phyloP scores from a whole-genome alignment of 2,329 filamentous ascomycete species.

The Sarocladium kiliense region DNA sequence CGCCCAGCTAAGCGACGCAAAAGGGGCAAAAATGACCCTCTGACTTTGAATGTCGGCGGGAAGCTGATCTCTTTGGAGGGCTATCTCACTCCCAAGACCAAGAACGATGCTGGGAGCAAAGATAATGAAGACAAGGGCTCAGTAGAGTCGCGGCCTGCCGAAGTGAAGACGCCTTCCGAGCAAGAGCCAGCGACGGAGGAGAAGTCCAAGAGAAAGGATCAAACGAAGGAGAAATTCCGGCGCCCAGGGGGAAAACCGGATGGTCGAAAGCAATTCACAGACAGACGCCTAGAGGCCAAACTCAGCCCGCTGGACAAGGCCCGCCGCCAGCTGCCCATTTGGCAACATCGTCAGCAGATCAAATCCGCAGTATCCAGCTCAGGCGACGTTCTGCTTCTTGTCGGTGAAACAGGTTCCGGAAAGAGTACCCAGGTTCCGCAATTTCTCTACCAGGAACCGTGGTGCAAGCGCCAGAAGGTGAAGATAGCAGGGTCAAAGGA shows the following conservation, averaged over 20 bases:
- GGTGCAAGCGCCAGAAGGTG: slow-evolving; percentile 63
- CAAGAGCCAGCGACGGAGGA: neutral
- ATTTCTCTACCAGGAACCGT: slow-evolving; percentile 72
- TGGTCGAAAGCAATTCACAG: neutral
- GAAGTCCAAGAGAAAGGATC: neutral
- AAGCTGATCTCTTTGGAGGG: slow-evolving; percentile 45
- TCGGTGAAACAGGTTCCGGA: slow-evolving; percentile 92
- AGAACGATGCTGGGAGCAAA: neutral
- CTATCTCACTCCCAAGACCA: slow-evolving; percentile 33
- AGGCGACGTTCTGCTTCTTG: slow-evolving; percentile 71
- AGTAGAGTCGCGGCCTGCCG: slow-evolving; percentile 6
- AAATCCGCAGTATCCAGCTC: slow-evolving; percentile 50
- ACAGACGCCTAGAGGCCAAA: slow-evolving; percentile 13
- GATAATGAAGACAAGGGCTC: neutral
- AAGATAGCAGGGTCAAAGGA: slow-evolving; percentile 33
- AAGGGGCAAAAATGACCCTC: slow-evolving; percentile 21
- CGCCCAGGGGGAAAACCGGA: neutral
- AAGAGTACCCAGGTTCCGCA: slow-evolving; percentile 97
- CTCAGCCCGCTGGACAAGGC: slow-evolving; percentile 33
- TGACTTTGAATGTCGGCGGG: slow-evolving; percentile 40
- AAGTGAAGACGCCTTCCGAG: neutral
- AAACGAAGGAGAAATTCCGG: neutral
- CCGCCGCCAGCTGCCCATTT: slow-evolving; percentile 74
- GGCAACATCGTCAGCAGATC: slow-evolving; percentile 67
- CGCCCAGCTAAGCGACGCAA: slow-evolving; percentile 34